A percentile compares a stretch with the other conserved stretches of the same genome.
These are phyloP conservation scores for Geotrichum aggregatum DNA, from an alignment of 1,139 yeast species.

Conservation along the genomic window DNA sequence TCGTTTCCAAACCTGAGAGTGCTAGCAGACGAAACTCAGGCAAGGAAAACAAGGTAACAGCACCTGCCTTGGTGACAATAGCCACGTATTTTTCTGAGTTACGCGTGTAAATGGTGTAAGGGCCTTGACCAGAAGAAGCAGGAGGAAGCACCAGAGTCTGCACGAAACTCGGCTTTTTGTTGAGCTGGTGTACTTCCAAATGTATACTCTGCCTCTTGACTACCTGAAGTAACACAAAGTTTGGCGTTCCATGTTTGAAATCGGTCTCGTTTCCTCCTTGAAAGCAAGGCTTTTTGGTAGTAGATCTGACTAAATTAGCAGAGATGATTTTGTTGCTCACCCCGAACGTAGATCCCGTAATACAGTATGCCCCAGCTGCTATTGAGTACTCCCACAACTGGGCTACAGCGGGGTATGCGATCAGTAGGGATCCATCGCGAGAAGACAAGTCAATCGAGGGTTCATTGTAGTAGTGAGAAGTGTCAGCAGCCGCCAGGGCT, in stretches of 20 bases:
- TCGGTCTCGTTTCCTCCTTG: neutral
- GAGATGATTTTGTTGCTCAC: slow-evolving; percentile 26
- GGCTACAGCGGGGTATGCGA: slow-evolving; percentile 26
- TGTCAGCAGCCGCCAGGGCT: slow-evolving; percentile 14
- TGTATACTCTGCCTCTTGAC: slow-evolving; percentile 21
- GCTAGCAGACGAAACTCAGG: slow-evolving; percentile 24
- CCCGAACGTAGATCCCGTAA: slow-evolving; percentile 26
- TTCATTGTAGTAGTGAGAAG: slow-evolving; percentile 17
- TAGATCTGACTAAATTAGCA: slow-evolving; percentile 15
- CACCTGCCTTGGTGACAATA: slow-evolving; percentile 26
- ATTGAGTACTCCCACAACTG: slow-evolving; percentile 28
- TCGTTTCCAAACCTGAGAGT: slow-evolving; percentile 29
- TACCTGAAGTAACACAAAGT: slow-evolving; percentile 26
- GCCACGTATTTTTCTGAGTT: slow-evolving; percentile 22
- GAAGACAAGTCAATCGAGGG: slow-evolving; percentile 19
- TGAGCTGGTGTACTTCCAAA: slow-evolving; percentile 26
- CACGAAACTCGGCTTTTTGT: slow-evolving; percentile 21
- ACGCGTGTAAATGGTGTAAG: slow-evolving; percentile 22
- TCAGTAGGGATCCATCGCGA: slow-evolving; percentile 23
- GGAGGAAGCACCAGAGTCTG: slow-evolving; percentile 29
- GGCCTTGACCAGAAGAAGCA: slow-evolving; percentile 29
- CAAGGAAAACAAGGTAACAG: slow-evolving; percentile 25
- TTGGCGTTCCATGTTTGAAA: slow-evolving; percentile 14
- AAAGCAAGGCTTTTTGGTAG: neutral
- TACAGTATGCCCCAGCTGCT: slow-evolving; percentile 22